These are phyloP conservation scores for Limonium bicolor DNA, from an alignment of 148 eudicot genomes.

Conservation along the genomic window DNA sequence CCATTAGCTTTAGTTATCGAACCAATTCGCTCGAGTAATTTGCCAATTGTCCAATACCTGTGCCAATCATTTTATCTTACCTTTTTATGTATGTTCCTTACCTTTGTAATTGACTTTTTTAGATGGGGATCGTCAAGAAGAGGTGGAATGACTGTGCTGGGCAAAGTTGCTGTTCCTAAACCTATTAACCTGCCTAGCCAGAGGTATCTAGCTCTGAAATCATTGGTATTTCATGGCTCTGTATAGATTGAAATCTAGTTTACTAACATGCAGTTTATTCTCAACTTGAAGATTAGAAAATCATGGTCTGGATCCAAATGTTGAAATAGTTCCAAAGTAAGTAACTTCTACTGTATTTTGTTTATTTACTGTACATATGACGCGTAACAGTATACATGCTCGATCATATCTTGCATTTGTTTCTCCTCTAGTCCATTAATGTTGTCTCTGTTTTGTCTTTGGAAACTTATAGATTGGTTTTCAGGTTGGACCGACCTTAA, in stretches of 20 bases:
- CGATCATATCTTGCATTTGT: background rate
- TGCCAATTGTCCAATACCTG: background rate
- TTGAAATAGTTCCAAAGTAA: constrained; percentile 99
- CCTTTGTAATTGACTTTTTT: constrained; percentile 6
- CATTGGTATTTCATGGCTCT: too few relatives aligned
- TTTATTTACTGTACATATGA: too few relatives aligned
- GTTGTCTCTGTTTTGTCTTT: too few relatives aligned
- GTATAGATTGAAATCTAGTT: too few relatives aligned
- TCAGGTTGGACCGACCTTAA: background rate
- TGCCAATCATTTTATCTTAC: background rate
- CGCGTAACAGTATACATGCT: too few relatives aligned
- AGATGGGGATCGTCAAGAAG: constrained; percentile 88
- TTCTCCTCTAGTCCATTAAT: background rate
- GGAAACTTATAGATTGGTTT: background rate
- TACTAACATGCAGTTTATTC: too few relatives aligned
- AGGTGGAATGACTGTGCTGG: constrained; percentile 93
- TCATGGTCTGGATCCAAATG: constrained; percentile 89
- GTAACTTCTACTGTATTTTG: too few relatives aligned
- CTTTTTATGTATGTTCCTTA: background rate
- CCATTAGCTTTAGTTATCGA: too few relatives aligned
- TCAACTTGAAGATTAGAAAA: constrained; percentile 92
- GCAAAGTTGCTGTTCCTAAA: constrained; percentile 97
- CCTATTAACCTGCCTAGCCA: constrained; percentile 98
- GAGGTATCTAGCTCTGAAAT: constrained; percentile 36
- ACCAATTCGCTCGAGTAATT: too few relatives aligned